A percentile compares a stretch with the other conserved stretches of the same genome.
These are phyloP conservation scores for Trametes sp. DNA, from an alignment of 1,284 basidiomycete species.

Conservation along the genomic window DNA sequence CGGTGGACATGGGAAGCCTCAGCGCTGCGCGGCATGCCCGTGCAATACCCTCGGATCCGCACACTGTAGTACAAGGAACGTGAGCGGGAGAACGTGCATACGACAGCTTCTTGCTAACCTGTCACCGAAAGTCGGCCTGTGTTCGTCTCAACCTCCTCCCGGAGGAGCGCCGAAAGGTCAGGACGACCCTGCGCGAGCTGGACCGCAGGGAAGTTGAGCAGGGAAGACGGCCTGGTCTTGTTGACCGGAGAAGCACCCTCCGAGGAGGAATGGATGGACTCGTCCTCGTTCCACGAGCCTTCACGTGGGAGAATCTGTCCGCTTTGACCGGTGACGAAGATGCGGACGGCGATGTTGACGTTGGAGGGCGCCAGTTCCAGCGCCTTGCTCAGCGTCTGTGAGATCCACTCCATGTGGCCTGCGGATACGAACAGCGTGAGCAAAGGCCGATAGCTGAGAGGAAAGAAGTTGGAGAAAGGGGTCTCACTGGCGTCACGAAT, in stretches of 20 bases:
- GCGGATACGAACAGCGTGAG: background rate
- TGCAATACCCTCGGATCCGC: conserved; percentile 53
- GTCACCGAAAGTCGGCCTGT: conserved; percentile 47
- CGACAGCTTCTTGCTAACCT: too few species aligned
- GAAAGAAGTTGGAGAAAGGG: background rate
- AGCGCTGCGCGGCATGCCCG: conserved; percentile 49
- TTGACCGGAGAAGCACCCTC: conserved; percentile 16
- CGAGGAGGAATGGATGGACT: conserved; percentile 29
- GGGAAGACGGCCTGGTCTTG: conserved; percentile 28
- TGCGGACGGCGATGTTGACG: conserved; percentile 44
- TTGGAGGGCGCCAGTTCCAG: conserved; percentile 40
- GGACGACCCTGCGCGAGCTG: conserved; percentile 43
- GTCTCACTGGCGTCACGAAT: conserved; percentile 49
- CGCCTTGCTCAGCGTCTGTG: conserved; percentile 42
- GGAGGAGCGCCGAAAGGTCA: conserved; percentile 36
- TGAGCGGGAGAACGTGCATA: too few species aligned
- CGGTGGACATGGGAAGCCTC: conserved; percentile 46
- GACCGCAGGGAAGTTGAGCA: conserved; percentile 36
- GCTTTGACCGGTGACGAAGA: conserved; percentile 46
- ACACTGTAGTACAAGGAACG: conserved; percentile 48
- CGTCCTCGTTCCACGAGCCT: conserved; percentile 26
- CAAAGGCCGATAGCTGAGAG: background rate
- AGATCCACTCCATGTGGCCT: conserved; percentile 53
- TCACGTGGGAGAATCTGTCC: conserved; percentile 2
- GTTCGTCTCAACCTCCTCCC: conserved; percentile 38